Base-by-base conservation (phyloP, 192 early-diverging fungal species). In the Entomortierella parvispora region DNA sequence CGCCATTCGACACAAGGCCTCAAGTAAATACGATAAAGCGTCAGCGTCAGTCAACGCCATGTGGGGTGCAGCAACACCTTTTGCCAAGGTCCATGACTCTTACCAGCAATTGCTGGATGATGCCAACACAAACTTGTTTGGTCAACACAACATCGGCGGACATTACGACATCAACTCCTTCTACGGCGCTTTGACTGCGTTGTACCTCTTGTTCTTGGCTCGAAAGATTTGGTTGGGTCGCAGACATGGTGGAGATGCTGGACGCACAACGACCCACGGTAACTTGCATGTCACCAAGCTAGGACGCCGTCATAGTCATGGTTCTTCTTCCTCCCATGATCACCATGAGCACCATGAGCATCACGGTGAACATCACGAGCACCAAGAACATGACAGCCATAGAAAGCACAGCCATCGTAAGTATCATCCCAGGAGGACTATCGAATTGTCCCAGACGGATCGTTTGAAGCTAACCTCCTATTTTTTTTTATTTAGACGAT, bases 211-310 rank as follows among this genome's bases (percentile, higher is more conserved):
- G 47, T 28, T 28, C 20, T 20, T 77, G 23, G 72, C 60, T 20
- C 72, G 72, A 22, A 46, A 60, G 31, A 77, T 77, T 46, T 77
- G 72, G 72, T 54, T 77, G 28, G 37, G 54, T 25, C 58, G 65
- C 18, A 1, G 47, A 20, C n/a, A 34, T 9, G 44, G 25, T 9
- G 9, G 6, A 47, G 2, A 14, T 14, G 44, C 47, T 20, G 20
- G 59, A 26, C 5, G n/a, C 37, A 42, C 20, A 58, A 7, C 7
- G 7, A 17, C 32, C 26, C 54, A 51, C 29, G 54, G 48, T 4
- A 25, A 58, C 29, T 20, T 58, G 43, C 51, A 64, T 29, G 33
- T 67, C 52, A 77, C 65, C 17, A 67, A 57, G 40, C 58, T 18
- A 14, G 28, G 37, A 7, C 58, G 46, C 22, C 65, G 65, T 18